Evolutionary conservation across 768 basidiomycete genomes (phyloP).

Genomic region (Rossbeevera mucosa): DNA sequence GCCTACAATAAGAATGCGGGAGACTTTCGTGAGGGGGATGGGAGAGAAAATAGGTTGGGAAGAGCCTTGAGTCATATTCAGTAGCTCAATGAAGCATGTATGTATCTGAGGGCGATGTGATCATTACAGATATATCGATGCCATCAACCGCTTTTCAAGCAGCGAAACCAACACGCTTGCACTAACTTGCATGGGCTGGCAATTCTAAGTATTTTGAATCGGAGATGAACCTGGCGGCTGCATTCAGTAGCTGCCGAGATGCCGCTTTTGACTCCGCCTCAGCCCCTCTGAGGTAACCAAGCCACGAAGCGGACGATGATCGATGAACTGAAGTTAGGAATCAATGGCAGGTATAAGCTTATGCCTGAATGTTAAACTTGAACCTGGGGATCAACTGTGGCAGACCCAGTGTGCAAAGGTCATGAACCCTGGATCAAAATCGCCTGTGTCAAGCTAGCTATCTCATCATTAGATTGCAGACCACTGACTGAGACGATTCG

Average conservation of each 20-base stretch:
- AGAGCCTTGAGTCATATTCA: conserved; percentile 4
- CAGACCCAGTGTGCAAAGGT: background rate
- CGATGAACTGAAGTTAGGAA: too few species aligned
- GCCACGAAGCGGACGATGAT: background rate
- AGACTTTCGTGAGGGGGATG: conserved; percentile 5
- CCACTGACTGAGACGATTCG: background rate
- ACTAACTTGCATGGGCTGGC: background rate
- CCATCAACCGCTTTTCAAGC: background rate
- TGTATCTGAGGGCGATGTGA: background rate
- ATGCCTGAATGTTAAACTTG: background rate
- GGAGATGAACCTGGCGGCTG: background rate
- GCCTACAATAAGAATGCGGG: conserved; percentile 57
- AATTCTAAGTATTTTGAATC: background rate
- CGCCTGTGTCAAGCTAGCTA: background rate
- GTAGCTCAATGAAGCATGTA: background rate
- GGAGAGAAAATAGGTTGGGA: background rate
- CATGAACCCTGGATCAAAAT: background rate
- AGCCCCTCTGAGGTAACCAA: too few species aligned
- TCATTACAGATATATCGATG: background rate
- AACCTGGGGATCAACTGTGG: background rate
- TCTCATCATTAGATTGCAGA: background rate
- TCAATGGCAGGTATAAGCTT: background rate
- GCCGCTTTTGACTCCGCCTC: background rate
- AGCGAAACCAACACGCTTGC: too few species aligned
- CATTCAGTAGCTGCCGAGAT: background rate